phyloP scores from a whole-genome alignment of 2,329 filamentous ascomycete species.

The Botrytis fabae region DNA sequence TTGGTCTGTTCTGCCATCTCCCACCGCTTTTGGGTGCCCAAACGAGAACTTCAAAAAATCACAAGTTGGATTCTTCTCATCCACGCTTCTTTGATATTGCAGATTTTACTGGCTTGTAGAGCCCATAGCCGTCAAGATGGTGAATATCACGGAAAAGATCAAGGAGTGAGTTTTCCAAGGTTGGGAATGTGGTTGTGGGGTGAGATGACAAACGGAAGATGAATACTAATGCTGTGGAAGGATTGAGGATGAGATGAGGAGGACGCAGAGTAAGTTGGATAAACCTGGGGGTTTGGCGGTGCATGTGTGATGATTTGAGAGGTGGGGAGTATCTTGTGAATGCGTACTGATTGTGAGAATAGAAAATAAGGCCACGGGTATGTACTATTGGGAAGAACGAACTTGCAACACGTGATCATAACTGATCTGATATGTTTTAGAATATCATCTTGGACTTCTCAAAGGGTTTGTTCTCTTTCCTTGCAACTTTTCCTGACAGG shows the following conservation, averaged over 20 bases:
- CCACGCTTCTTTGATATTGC: background rate
- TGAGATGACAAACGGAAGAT: slow-evolving; percentile 17
- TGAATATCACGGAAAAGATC: slow-evolving; percentile 99
- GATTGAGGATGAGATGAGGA: slow-evolving; percentile 99
- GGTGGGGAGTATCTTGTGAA: background rate
- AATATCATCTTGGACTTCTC: slow-evolving; percentile 95
- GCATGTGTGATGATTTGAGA: background rate
- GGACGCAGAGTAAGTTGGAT: slow-evolving; percentile 81
- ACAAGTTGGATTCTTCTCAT: background rate
- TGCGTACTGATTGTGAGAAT: slow-evolving; percentile 18
- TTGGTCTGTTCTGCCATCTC: background rate
- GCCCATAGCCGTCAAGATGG: slow-evolving; percentile 62
- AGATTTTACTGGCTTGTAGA: background rate
- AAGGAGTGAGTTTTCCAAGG: slow-evolving; percentile 73
- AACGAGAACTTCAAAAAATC: slow-evolving; percentile 14
- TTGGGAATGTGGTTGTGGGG: background rate
- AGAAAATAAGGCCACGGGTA: slow-evolving; percentile 99
- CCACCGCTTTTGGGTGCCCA: slow-evolving; percentile 4
- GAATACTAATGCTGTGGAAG: slow-evolving; percentile 48
- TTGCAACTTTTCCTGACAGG: fast-evolving
- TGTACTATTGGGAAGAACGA: slow-evolving; percentile 40
- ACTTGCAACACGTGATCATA: slow-evolving; percentile 35
- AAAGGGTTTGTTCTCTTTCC: slow-evolving; percentile 73
- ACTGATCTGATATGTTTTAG: slow-evolving; percentile 50
- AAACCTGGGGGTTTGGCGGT: background rate